Conservation (phyloP, 306 rosid species). For the Rosa chinensis region DNA sequence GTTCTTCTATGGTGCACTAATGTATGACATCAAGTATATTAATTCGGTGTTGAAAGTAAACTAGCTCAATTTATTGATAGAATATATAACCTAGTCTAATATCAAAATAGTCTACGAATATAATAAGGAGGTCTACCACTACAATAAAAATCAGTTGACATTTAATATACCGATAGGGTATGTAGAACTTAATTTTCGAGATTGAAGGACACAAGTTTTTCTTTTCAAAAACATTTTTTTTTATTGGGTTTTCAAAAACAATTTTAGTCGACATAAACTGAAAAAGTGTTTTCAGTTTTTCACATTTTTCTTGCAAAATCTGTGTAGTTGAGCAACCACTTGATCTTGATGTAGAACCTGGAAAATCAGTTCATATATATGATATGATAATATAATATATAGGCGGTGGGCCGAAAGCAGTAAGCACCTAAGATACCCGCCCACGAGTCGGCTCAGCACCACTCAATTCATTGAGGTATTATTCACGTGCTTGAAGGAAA, state of each 20-base stretch:
- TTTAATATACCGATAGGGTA: no score
- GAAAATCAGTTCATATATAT: neutral
- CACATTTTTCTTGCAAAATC: neutral
- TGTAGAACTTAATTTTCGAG: no score
- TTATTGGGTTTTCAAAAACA: neutral
- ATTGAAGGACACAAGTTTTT: no score
- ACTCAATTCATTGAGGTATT: neutral
- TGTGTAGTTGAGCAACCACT: neutral
- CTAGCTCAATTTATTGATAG: no score
- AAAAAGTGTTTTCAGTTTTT: neutral
- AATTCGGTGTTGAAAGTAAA: no score
- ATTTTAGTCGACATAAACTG: neutral
- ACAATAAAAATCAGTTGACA: no score
- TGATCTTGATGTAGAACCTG: neutral
- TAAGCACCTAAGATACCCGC: neutral
- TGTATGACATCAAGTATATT: no score
- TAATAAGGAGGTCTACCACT: no score
- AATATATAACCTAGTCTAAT: no score
- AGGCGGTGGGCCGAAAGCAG: neutral
- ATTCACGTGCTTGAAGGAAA: neutral
- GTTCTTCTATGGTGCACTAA: no score
- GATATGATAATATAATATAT: neutral
- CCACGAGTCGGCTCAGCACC: neutral
- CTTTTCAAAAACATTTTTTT: no score
- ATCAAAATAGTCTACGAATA: no score